Percentiles rank a stretch among this genome's conserved stretches.
Conservation (phyloP, 768 basidiomycete species). For the Rubroboletus satanas region DNA sequence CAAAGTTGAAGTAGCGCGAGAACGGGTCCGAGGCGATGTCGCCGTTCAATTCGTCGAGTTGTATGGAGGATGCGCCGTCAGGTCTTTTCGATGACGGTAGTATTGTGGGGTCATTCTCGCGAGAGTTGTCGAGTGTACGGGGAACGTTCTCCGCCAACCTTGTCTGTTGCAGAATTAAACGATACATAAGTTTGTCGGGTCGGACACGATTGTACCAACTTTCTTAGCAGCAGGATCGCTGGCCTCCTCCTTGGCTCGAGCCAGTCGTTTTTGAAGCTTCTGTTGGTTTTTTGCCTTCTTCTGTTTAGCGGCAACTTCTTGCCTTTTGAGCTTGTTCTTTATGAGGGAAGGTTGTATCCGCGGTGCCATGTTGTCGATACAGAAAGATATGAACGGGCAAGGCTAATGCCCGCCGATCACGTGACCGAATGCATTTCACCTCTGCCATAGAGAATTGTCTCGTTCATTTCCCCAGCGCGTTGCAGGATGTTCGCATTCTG, state of each 20-base stretch:
- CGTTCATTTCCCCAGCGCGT: not conserved
- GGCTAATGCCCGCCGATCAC: constrained; percentile 1
- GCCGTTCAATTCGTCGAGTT: constrained; percentile 56
- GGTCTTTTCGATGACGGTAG: constrained; percentile 33
- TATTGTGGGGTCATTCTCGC: constrained; percentile 66
- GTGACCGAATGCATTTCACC: constrained; percentile 13
- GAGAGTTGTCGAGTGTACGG: constrained; percentile 87
- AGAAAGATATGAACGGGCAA: not conserved
- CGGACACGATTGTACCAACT: constrained; percentile 41
- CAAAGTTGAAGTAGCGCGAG: constrained; percentile 67
- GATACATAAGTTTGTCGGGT: not conserved
- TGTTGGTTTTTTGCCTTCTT: constrained; percentile 77
- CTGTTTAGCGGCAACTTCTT: constrained; percentile 65
- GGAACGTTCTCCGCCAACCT: constrained; percentile 83
- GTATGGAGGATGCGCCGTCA: constrained; percentile 32
- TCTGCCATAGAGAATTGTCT: not conserved
- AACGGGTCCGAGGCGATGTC: constrained; percentile 77
- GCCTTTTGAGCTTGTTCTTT: constrained; percentile 85
- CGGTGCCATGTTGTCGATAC: constrained; percentile 44
- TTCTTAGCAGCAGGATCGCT: constrained; percentile 75
- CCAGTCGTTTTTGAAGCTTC: constrained; percentile 78
- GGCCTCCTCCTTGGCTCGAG: constrained; percentile 71
- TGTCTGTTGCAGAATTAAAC: constrained; percentile 52
- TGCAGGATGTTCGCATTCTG: constrained; percentile 27
- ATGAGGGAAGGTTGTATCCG: constrained; percentile 66